Base-by-base conservation (phyloP, 352 stramenopile genomes). In the Sclerospora graminicola region DNA sequence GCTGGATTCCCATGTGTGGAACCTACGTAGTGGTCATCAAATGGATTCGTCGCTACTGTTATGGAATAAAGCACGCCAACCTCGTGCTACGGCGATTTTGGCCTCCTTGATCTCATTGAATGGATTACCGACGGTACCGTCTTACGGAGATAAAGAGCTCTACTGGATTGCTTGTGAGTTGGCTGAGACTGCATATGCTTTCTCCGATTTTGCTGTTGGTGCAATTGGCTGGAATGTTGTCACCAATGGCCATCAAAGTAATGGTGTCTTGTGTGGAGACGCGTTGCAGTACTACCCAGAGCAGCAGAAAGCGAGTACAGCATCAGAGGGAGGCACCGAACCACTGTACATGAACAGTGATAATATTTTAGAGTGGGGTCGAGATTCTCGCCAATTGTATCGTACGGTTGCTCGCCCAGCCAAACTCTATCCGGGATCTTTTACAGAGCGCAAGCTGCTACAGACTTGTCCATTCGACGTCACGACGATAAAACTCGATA, bases 291-390 rank as follows among this genome's bases (percentile, higher is more conserved):
- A 67, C 42, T 61, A 63, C 9, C 63, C 67, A n/a, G 46, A 60
- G 20, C 37, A 55, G n/a, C 27, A 26, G 38, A 51, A 45, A 36
- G n/a, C 26, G 7, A 29, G 41, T 11, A 49, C 49, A 33, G 26
- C 41, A 15, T 35, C 41, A 31, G 34, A 13, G 37, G 42, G 29
- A 16, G 57, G 62, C 36, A 43, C 47, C n/a, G 44, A 57, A 28
- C 52, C 41, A 30, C 49, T 78, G 40, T 79, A 79, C 43, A 69
- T 70, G 39, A 79, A 79, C 48, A 79, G 66, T 39, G 60, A 79
- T 39, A 49, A 66, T 33, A 65, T 79, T 36, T 40, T 75, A 8
- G 40, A 57, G 14, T 71, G 53, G 56, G 46, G 56, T 28, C 41
- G 33, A 11, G 39, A 43, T 8, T 31, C 28, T 31, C 42, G 41